These are phyloP conservation scores for Cyathus olla DNA, from an alignment of 1,284 basidiomycete species.

Conservation along the genomic window DNA sequence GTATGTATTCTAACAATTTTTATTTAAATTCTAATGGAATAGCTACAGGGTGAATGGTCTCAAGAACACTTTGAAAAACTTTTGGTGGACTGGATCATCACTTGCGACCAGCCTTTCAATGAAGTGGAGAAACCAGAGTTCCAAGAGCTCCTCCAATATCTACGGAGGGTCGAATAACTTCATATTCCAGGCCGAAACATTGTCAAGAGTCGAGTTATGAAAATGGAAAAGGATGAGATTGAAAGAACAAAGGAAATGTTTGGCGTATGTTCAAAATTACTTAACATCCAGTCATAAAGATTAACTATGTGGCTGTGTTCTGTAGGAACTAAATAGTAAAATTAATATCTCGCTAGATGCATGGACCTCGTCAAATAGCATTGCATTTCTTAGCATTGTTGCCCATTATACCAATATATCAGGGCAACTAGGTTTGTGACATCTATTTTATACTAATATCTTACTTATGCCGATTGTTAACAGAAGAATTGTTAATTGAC, in stretches of 20 bases:
- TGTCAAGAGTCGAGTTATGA: conserved; percentile 23
- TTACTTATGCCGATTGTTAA: too few species aligned
- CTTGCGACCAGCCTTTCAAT: conserved; percentile 23
- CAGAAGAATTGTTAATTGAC: conserved; percentile 10
- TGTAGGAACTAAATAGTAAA: conserved; percentile 13
- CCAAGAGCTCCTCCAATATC: conserved; percentile 13
- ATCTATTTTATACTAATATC: background rate
- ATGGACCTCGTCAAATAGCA: conserved; percentile 31
- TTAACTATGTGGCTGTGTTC: background rate
- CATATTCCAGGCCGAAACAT: conserved; percentile 16
- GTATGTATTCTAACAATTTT: background rate
- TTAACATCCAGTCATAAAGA: too few species aligned
- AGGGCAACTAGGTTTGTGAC: background rate
- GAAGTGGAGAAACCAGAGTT: conserved; percentile 19
- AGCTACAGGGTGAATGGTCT: conserved; percentile 9
- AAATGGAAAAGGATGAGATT: conserved; percentile 26
- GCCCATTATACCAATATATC: conserved; percentile 20
- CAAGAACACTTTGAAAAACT: conserved; percentile 7
- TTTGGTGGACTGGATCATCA: conserved; percentile 12
- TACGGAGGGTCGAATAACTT: background rate
- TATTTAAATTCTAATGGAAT: background rate
- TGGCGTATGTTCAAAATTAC: conserved; percentile 20
- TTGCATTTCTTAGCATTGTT: conserved; percentile 30
- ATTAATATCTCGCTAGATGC: conserved; percentile 27
- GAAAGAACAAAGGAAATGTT: conserved; percentile 27